Conservation (phyloP, 2,329 filamentous ascomycete species). For the Rutstroemia sp. region DNA sequence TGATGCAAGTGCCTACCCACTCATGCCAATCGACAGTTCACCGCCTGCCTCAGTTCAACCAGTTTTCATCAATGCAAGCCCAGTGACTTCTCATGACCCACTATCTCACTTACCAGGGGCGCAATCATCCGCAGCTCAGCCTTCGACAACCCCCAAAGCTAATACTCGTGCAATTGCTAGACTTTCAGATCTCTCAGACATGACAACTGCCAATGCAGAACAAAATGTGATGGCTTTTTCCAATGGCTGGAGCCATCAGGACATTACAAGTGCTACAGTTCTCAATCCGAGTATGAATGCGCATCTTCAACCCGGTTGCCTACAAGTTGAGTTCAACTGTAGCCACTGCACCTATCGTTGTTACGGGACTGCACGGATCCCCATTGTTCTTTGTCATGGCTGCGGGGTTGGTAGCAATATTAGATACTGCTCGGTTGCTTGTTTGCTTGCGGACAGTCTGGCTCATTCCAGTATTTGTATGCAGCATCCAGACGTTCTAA, state of each 20-base stretch:
- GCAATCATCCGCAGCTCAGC: not conserved
- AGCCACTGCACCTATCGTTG: constrained; percentile 7
- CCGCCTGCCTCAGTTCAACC: too few species aligned
- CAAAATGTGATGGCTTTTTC: not conserved
- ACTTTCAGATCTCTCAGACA: not conserved
- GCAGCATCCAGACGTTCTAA: constrained; percentile 7
- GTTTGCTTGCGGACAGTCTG: constrained; percentile 20
- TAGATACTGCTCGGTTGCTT: constrained; percentile 23
- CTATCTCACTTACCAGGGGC: too few species aligned
- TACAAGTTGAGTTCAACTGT: constrained; percentile 1
- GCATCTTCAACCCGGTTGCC: not conserved
- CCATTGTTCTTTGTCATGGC: constrained; percentile 18
- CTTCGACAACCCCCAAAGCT: not conserved
- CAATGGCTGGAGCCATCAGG: constrained; percentile 5
- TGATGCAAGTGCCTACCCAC: too few species aligned
- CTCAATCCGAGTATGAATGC: not conserved
- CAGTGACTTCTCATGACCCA: too few species aligned
- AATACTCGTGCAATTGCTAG: not conserved
- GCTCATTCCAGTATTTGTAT: constrained; percentile 16
- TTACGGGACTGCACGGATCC: constrained; percentile 5
- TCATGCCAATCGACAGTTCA: too few species aligned
- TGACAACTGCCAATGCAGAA: not conserved
- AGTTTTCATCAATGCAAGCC: not conserved
- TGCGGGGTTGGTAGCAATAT: constrained; percentile 16
- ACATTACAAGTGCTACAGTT: not conserved